A percentile compares a stretch with the other conserved stretches of the same genome.
phyloP scores from a whole-genome alignment of 2,329 filamentous ascomycete species.

The Colletotrichum sublineola region DNA sequence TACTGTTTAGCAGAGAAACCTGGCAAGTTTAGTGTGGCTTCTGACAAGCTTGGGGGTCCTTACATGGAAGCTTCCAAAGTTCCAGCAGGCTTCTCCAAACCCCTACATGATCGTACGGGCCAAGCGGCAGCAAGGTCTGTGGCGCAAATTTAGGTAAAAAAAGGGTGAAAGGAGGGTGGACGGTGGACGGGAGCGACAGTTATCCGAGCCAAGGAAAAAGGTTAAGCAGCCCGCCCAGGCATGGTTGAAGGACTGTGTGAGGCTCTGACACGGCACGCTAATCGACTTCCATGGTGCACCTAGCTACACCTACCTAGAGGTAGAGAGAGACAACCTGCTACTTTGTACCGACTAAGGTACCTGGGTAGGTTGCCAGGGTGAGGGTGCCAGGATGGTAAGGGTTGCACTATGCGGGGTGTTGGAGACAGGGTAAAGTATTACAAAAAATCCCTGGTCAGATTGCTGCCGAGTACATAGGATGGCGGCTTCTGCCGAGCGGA shows the following conservation, averaged over 20 bases:
- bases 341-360: too few species aligned
- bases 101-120: background rate
- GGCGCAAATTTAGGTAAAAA: background rate
- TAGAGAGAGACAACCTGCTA: too few species aligned
- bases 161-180: background rate
- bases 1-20: slow-evolving; percentile 35
- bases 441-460: background rate
- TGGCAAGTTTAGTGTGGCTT: slow-evolving; percentile 35
- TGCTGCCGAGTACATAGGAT: background rate
- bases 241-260: background rate
- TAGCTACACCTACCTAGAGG: too few species aligned
- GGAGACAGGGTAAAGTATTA: background rate
- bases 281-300: too few species aligned
- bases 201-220: background rate
- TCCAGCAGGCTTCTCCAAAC: slow-evolving; percentile 21
- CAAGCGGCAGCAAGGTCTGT: background rate
- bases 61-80: slow-evolving; percentile 9
- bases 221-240: background rate
- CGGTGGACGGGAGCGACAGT: background rate
- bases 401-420: slow-evolving; percentile 28
- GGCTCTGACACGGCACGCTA: background rate
- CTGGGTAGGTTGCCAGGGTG: too few species aligned
- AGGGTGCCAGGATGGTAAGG: background rate
- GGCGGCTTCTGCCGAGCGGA: slow-evolving; percentile 18
- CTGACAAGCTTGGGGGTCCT: slow-evolving; percentile 34